Evolutionary conservation across 306 rosid genomes (phyloP).

Genomic region (Casuarina equisetifolia): DNA sequence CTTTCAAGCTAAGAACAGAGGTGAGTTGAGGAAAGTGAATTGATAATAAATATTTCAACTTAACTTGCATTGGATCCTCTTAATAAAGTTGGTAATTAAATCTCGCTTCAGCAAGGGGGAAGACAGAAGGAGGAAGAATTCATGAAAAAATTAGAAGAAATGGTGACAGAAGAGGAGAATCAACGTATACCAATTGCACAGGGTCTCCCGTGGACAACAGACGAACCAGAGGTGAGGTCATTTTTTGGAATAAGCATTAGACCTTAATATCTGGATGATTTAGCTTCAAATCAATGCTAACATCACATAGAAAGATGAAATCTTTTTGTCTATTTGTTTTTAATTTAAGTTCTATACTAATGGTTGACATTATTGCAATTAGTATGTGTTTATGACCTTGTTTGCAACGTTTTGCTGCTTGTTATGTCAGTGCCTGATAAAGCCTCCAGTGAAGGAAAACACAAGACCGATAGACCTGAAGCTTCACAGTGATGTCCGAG

Average conservation of each 20-base stretch:
- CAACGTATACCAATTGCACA: slow-evolving; percentile 82
- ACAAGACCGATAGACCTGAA: slow-evolving; percentile 69
- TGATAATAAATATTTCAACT: neutral
- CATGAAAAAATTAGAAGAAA: slow-evolving; percentile 65
- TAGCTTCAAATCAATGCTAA: too few species aligned
- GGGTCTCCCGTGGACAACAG: slow-evolving; percentile 96
- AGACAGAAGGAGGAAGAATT: slow-evolving; percentile 76
- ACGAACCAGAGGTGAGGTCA: slow-evolving; percentile 62
- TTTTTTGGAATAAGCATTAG: too few species aligned
- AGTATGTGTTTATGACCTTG: slow-evolving; percentile 8
- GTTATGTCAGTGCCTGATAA: slow-evolving; percentile 58
- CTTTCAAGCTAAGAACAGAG: slow-evolving; percentile 92
- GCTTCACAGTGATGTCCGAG: slow-evolving; percentile 74
- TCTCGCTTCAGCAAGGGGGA: slow-evolving; percentile 73
- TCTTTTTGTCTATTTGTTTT: too few species aligned
- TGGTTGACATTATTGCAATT: neutral
- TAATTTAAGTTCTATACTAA: neutral
- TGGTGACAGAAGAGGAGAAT: slow-evolving; percentile 64
- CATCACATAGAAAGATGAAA: too few species aligned
- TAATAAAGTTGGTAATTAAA: slow-evolving; percentile 23
- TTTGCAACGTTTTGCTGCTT: slow-evolving; percentile 28
- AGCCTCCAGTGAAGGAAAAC: slow-evolving; percentile 74
- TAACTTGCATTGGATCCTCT: slow-evolving; percentile 3
- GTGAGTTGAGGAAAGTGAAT: slow-evolving; percentile 30
- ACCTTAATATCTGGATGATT: too few species aligned